Evolutionary conservation across 345 rosid genomes (phyloP).

Genomic region (Mercurialis annua): DNA sequence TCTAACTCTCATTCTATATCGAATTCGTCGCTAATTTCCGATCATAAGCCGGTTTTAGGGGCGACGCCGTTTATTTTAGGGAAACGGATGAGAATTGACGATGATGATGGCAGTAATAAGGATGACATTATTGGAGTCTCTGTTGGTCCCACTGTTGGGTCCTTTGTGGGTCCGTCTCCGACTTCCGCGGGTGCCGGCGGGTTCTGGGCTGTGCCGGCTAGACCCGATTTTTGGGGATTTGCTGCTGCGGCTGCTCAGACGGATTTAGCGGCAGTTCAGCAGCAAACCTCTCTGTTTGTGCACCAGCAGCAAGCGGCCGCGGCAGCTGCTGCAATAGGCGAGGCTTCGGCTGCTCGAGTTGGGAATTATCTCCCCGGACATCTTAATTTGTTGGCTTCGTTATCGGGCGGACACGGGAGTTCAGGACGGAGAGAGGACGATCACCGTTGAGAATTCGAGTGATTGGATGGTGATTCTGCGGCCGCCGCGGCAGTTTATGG

Average conservation of each 20-base stretch:
- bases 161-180: constrained; percentile 34
- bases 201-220: constrained; percentile 81
- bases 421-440: constrained; percentile 35
- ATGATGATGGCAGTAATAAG: constrained; percentile 13
- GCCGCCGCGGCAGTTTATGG: constrained; percentile 20
- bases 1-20: constrained; percentile 44
- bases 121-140: constrained; percentile 20
- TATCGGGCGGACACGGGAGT: constrained; percentile 30
- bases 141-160: constrained; percentile 10
- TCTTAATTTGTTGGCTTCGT: constrained; percentile 33
- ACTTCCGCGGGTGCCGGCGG: constrained; percentile 40
- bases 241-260: constrained; percentile 48
- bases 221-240: constrained; percentile 90
- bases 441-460: constrained; percentile 11
- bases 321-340: constrained; percentile 55
- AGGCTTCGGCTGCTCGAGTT: constrained; percentile 53
- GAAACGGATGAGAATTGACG: constrained; percentile 52
- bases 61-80: constrained; percentile 85
- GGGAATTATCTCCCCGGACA: constrained; percentile 36
- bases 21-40: constrained; percentile 36
- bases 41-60: constrained; percentile 70
- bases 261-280: constrained; percentile 55
- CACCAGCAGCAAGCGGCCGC: constrained; percentile 65
- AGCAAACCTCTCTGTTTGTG: constrained; percentile 38
- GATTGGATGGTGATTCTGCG: neutral